Evolutionary conservation across 2,329 filamentous ascomycete genomes (phyloP).

Genomic region (Apiospora sp.): DNA sequence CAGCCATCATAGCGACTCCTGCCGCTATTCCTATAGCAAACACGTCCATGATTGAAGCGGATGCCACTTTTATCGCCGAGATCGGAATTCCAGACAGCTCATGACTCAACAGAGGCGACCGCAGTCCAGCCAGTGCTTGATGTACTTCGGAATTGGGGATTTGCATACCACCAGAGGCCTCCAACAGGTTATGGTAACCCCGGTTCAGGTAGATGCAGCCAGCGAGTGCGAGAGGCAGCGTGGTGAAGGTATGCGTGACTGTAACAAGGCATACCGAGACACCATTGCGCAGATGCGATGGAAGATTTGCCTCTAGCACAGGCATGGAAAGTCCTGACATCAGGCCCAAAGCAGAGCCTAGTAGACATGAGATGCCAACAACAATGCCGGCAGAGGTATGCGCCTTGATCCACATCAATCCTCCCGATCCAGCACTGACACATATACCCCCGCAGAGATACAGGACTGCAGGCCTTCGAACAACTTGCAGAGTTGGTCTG

Average conservation of each 20-base stretch:
- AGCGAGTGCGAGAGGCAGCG: neutral
- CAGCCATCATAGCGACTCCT: neutral
- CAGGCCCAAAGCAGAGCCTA: conserved; percentile 3
- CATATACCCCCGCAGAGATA: neutral
- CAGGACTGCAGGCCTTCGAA: conserved; percentile 2
- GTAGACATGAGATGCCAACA: neutral
- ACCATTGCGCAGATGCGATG: neutral
- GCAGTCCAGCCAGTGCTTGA: neutral
- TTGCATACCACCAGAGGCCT: neutral
- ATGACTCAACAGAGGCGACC: neutral
- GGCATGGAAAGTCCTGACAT: neutral
- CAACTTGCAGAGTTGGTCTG: neutral
- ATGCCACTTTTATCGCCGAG: neutral
- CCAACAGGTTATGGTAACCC: neutral
- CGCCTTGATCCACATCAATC: neutral
- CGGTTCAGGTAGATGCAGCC: neutral
- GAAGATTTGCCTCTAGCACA: neutral
- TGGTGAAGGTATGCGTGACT: neutral
- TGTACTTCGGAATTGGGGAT: neutral
- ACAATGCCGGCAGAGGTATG: neutral
- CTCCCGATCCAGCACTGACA: conserved; percentile 15
- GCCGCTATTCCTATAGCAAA: conserved; percentile 6
- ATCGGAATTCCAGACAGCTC: neutral
- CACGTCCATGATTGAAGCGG: neutral
- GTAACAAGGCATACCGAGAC: neutral